Conservation (phyloP, 225 moss, liverwort and hornwort species). For the Rhytidiadelphus loreus region DNA sequence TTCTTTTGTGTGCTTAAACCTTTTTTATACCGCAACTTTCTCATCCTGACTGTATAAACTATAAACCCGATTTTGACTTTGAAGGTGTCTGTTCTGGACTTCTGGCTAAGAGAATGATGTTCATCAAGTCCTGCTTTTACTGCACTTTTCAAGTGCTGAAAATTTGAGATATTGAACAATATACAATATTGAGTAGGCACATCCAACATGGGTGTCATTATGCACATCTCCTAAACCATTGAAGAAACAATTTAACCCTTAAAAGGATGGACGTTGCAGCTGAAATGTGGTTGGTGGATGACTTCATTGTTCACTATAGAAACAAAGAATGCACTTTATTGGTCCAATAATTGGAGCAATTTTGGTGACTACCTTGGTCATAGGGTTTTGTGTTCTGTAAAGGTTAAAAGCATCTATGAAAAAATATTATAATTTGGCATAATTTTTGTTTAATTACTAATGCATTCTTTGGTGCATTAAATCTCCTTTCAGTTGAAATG, state of each 20-base stretch:
- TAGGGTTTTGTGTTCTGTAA: no score
- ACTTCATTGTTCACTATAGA: no score
- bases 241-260: no score
- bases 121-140: not conserved
- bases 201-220: not conserved
- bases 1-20: no score
- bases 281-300: no score
- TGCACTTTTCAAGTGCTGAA: no score
- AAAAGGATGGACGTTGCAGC: no score
- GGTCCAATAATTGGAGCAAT: no score
- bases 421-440: not conserved
- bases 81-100: not conserved
- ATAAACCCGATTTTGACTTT: not conserved
- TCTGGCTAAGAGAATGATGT: not conserved
- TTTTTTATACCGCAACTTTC: not conserved
- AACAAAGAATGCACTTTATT: no score
- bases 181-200: not conserved
- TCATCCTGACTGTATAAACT: not conserved
- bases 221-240: no score
- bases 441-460: not conserved
- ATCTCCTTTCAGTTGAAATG: not conserved
- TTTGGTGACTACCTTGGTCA: no score
- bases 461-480: not conserved
- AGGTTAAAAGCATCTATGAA: not conserved
- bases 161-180: not conserved